Evolutionary conservation across 129 eudicot genomes (phyloP), one percentile per base, ranked within the genome.

Genomic region (Escallonia rubra): DNA sequence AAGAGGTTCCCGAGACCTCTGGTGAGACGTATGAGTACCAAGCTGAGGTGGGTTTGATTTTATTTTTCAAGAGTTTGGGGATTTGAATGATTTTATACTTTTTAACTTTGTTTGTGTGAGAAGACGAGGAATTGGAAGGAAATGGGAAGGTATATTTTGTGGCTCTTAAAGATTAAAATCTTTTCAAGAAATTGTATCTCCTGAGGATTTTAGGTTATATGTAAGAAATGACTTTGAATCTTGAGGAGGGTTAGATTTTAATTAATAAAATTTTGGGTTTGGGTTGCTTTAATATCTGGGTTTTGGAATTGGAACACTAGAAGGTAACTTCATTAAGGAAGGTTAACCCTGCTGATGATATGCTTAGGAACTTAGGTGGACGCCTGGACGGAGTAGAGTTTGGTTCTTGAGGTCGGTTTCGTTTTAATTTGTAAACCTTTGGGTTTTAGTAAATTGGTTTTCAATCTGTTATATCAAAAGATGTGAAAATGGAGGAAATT

Each of bases 1-100:
- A 89, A 70, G 95, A 86, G 76, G 71, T 88, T 62, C 9, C 86
- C 12, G 98, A 88, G 52, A 68, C 82, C 52, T 39, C 85, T 65
- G 96, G 83, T 12, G 98, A 93, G 74, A 84, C 75, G 41, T 76
- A 71, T 74, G 98, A 93, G 67, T 93, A 93, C 74, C 96, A 93
- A 80, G 98, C 98, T 67, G 98, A 93, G 98, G 98, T 93, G 74
- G 74, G 94, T 72, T 55, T 55, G 41, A 23, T 23, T 72, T 51
- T 76, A 6, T 9, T 61, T 53, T 51, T 15, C 13, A 34, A 41
- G 23, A 8, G 70, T 12, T 6, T 57, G 57, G 7, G 8, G 40
- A 46, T 23, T 39, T 72, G 39, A 47, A 62, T 60, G 38, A 56
- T 66, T 58, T 40, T 56, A 3, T 67, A 43, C 43, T 61, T 72